Evolutionary conservation across 441 rosid species (phyloP).

Genomic region (Manihot esculenta): DNA sequence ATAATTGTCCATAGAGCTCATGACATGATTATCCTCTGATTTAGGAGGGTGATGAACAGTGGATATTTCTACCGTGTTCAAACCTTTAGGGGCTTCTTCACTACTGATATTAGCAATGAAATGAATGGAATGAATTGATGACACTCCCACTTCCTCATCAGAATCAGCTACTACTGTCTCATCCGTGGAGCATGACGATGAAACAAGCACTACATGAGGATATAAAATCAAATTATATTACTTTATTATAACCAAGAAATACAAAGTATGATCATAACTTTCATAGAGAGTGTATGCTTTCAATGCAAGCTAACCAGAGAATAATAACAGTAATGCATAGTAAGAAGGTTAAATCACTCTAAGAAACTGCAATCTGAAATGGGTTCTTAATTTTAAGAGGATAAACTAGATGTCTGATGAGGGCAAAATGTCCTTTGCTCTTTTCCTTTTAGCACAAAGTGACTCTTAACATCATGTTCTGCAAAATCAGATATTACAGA

Average conservation of each 20-base stretch:
- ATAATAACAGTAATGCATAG: neutral
- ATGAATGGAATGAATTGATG: slow-evolving; percentile 31
- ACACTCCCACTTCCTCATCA: slow-evolving; percentile 60
- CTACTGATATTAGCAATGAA: slow-evolving; percentile 30
- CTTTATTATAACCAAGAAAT: slow-evolving; percentile 6
- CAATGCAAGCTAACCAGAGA: neutral
- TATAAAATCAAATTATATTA: slow-evolving; percentile 1
- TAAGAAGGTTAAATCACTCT: neutral
- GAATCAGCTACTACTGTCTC: slow-evolving; percentile 96
- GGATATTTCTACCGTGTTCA: slow-evolving; percentile 35
- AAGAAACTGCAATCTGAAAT: neutral
- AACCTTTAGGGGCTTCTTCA: slow-evolving; percentile 32
- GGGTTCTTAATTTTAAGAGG: neutral
- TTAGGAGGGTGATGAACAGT: slow-evolving; percentile 27
- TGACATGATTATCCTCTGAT: slow-evolving; percentile 33
- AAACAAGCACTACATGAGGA: slow-evolving; percentile 57
- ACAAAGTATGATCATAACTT: neutral
- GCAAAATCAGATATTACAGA: neutral
- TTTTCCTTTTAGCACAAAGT: neutral
- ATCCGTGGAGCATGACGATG: slow-evolving; percentile 93
- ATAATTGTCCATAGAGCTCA: slow-evolving; percentile 22
- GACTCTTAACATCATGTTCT: neutral
- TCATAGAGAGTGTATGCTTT: neutral
- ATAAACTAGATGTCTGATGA: neutral
- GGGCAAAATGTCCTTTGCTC: neutral